A percentile compares a stretch with the other conserved stretches of the same genome.
phyloP scores from a whole-genome alignment of 2,329 filamentous ascomycete genomes.

The Alternaria ethzedia region DNA sequence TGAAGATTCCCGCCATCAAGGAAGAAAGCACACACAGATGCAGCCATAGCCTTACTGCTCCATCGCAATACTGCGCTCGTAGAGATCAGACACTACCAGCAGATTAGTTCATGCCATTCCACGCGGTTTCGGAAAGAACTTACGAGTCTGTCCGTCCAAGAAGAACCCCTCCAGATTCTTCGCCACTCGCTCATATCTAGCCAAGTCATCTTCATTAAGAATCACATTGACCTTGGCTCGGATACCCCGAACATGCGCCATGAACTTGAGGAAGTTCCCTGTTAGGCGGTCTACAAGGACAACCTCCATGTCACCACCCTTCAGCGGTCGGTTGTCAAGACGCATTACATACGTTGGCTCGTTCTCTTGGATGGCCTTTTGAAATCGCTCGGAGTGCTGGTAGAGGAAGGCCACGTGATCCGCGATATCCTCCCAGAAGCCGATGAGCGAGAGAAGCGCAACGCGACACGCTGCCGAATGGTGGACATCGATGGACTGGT shows the following conservation, averaged over 20 bases:
- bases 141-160: conserved; percentile 19
- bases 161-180: conserved; percentile 20
- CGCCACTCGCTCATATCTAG: conserved; percentile 8
- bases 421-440: conserved; percentile 26
- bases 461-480: conserved; percentile 14
- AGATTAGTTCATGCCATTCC: not conserved
- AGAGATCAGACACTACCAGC: conserved; percentile 15
- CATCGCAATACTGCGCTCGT: conserved; percentile 13
- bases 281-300: conserved; percentile 25
- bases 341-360: conserved; percentile 28
- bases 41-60: not conserved
- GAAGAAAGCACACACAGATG: not conserved
- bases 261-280: conserved; percentile 27
- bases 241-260: conserved; percentile 17
- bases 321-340: conserved; percentile 8
- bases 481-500: conserved; percentile 15
- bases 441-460: conserved; percentile 20
- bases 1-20: not conserved
- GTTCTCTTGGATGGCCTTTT: conserved; percentile 14
- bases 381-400: conserved; percentile 18
- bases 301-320: conserved; percentile 14
- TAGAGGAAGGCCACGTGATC: conserved; percentile 17
- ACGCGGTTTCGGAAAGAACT: not conserved
- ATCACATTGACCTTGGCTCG: conserved; percentile 18
- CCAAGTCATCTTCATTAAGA: conserved; percentile 8